Base-by-base conservation (phyloP, 1,284 basidiomycete genomes). In the Violaceomyces palustris region DNA sequence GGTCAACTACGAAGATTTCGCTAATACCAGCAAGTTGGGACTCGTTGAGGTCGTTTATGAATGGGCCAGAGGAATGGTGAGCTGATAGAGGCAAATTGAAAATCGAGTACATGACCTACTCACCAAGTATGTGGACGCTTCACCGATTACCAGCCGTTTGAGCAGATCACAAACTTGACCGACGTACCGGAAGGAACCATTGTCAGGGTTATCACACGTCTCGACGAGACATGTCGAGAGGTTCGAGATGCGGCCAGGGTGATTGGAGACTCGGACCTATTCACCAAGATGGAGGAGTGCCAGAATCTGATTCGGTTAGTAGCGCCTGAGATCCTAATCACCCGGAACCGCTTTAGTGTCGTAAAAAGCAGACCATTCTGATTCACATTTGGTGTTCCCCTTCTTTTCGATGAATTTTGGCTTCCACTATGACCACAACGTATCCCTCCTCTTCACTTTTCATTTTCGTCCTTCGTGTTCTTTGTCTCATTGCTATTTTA, bases 101-200 rank as follows among this genome's bases (percentile, higher is more conserved):
- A n/a, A n/a, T n/a, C n/a, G n/a, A n/a, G n/a, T n/a, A n/a, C n/a
- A n/a, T n/a, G n/a, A n/a, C n/a, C n/a, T n/a, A n/a, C n/a, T n/a
- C n/a, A n/a, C n/a, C n/a, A n/a, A n/a, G n/a, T n/a, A n/a, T n/a
- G n/a, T n/a, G n/a, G n/a, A 18, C 17, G 17, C 9, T 22, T 9
- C 23, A 8, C 14, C 15, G 6, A 6, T 6, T 19, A 11, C 14
- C 39, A 94, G 91, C 88, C 92, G 0, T 99, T 99, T 74, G 84
- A 89, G 61, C 84, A 97, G 69, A 94, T 99, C 64, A 91, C 88
- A 1, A 76, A 81, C 6, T 77, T 98, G 51, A 99, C 94, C 0
- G 94, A 98, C 69, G 87, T 97, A 9, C 83, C 90, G 6, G 94
- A 99, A 73, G 94, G 94, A 0, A 94, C 90, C 0, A 93, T 99